These are phyloP conservation scores for Arthrobotrys sphaeroides DNA, from an alignment of 2,329 filamentous ascomycete genomes.

Conservation along the genomic window DNA sequence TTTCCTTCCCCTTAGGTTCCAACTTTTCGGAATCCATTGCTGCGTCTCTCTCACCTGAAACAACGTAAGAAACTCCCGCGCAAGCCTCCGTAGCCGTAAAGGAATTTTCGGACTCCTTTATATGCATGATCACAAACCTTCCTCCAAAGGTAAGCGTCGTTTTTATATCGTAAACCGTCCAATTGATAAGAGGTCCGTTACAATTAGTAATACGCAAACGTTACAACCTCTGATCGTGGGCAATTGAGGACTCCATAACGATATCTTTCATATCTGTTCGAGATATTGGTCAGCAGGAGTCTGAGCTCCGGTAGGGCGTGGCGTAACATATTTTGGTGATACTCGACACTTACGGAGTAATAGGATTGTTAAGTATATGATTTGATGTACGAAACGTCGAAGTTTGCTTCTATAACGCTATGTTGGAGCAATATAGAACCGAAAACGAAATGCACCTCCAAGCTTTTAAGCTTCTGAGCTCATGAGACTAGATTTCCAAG, in stretches of 20 bases:
- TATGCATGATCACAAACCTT: slow-evolving; percentile 20
- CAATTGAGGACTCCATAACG: slow-evolving; percentile 31
- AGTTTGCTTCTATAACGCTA: not conserved
- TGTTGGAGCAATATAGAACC: not conserved
- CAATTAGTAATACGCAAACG: slow-evolving; percentile 12
- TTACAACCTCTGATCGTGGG: slow-evolving; percentile 6
- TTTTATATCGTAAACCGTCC: slow-evolving; percentile 10
- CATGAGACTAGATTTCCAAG: not conserved
- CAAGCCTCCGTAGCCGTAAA: slow-evolving; percentile 6
- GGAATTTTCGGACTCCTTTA: slow-evolving; percentile 24
- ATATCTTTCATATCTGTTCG: not conserved
- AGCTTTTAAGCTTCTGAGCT: not conserved
- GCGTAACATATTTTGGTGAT: not conserved
- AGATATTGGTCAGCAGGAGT: not conserved
- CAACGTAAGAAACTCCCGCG: not conserved
- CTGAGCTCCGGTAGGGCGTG: not conserved
- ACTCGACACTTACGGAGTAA: not conserved
- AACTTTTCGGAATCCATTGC: not conserved
- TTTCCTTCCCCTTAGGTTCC: slow-evolving; percentile 12
- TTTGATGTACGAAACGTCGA: not conserved
- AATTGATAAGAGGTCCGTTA: slow-evolving; percentile 1
- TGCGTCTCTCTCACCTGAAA: not conserved
- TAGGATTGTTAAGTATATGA: not conserved
- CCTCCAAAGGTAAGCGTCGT: slow-evolving; percentile 2
- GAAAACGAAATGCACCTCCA: not conserved